Conservation (phyloP, 495 filamentous ascomycete genomes). For the Thermothielavioides terrestris region DNA sequence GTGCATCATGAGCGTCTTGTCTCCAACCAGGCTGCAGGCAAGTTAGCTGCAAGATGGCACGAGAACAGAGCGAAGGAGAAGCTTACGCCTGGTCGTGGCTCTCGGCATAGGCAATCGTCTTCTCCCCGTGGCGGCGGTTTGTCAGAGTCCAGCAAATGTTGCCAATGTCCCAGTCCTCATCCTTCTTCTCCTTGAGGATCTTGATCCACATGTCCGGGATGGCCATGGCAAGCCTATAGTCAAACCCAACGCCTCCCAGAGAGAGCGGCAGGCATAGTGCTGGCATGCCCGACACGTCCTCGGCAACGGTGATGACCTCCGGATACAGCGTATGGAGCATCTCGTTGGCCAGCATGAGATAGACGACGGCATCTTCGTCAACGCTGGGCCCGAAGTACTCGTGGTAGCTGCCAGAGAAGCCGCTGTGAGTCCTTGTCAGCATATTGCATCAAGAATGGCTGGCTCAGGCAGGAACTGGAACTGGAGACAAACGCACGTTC, state of each 20-base stretch:
- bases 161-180: constrained; percentile 88
- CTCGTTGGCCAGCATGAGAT: constrained; percentile 94
- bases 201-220: constrained; percentile 99
- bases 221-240: constrained; percentile 96
- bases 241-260: constrained; percentile 88
- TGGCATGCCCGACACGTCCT: constrained; percentile 98
- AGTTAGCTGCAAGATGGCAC: constrained; percentile 22
- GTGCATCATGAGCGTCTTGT: constrained; percentile 95
- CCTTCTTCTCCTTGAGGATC: constrained; percentile 84
- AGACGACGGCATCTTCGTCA: constrained; percentile 93
- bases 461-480: too few relatives aligned
- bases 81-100: constrained; percentile 97
- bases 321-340: constrained; percentile 88
- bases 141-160: constrained; percentile 77
- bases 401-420: constrained; percentile 96
- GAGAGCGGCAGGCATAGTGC: constrained; percentile 79
- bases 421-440: constrained; percentile 40
- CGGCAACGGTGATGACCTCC: constrained; percentile 79
- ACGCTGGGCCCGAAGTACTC: constrained; percentile 91
- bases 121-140: constrained; percentile 90
- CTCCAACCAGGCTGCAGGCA: constrained; percentile 70
- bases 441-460: not conserved
- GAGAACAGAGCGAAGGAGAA: not conserved
- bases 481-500: constrained; percentile 77
- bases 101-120: constrained; percentile 96